phyloP scores from a whole-genome alignment of 2,329 filamentous ascomycete species.

The Apiospora phragmitis region DNA sequence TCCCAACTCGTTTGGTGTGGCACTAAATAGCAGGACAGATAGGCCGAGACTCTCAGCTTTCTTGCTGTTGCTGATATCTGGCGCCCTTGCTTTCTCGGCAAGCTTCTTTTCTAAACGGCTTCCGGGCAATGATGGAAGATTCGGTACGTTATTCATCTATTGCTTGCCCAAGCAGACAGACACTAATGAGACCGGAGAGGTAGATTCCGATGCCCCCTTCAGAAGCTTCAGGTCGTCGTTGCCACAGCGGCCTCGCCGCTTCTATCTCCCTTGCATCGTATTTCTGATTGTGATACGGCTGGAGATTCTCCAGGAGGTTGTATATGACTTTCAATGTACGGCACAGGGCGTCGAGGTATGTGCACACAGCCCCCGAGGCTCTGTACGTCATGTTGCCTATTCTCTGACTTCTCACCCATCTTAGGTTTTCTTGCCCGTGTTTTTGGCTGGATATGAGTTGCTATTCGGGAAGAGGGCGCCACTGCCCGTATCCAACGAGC shows the following conservation, averaged over 20 bases:
- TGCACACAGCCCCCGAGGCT: not conserved
- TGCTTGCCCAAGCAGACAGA: not conserved
- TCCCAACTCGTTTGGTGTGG: not conserved
- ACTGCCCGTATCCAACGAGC: constrained; percentile 41
- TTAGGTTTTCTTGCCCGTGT: constrained; percentile 48
- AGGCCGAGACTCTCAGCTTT: constrained; percentile 49
- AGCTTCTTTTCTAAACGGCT: constrained; percentile 47
- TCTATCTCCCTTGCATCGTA: constrained; percentile 45
- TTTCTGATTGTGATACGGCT: constrained; percentile 47
- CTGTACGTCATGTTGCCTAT: not conserved
- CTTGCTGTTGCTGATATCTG: constrained; percentile 47
- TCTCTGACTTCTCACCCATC: not conserved
- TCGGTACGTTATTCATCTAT: constrained; percentile 31
- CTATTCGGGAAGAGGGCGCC: constrained; percentile 36
- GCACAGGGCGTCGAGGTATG: constrained; percentile 49
- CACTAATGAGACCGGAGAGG: not conserved
- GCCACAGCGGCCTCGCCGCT: constrained; percentile 48
- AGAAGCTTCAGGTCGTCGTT: constrained; percentile 37
- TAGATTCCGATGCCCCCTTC: constrained; percentile 32
- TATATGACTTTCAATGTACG: constrained; percentile 51
- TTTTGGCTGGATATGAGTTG: constrained; percentile 47
- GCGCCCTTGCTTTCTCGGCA: constrained; percentile 39
- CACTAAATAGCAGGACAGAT: constrained; percentile 35
- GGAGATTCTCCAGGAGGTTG: constrained; percentile 47
- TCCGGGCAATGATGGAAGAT: constrained; percentile 48